Base-by-base conservation (phyloP, 202 grass and related monocot species). In the Zizania palustris region DNA sequence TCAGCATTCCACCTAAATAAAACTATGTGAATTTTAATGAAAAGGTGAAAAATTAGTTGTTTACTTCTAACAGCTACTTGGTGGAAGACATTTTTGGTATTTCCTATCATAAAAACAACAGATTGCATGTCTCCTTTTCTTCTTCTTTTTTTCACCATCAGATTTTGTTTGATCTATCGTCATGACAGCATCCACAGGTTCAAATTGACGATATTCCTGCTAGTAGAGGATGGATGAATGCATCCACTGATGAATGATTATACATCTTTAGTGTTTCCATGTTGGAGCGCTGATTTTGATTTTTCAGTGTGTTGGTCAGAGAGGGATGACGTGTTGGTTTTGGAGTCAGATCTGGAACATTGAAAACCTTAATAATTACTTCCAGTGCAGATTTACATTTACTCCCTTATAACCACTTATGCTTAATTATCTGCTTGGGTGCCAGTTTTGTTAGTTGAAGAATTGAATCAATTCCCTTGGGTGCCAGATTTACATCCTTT, bases 391-490 rank as follows among this genome's bases (percentile, higher is more conserved):
- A 28, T 28, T 28, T 28, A 28, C 28, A 28, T 28, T 28, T 28
- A 28, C 28, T 28, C 28, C 28, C 28, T 28, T 28, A 28, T 63
- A 63, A 21, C 59, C 16, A 18, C 28, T 63, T 63, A 19, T 39
- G 34, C 11, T 49, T 41, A 54, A 71, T 43, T 16, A 71, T 75
- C 14, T 59, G 28, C 28, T 28, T 28, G 28, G 28, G 34, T 73
- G 42, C 53, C 61, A 73, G 18, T 85, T 72, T 39, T 58, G 14
- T 66, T 78, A 49, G 35, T 15, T 43, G 69, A 55, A 34, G 77
- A 37, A 57, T 48, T 45, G 38, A 71, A 19, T 7, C 9, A 64
- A 20, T 64, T 63, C 39, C 11, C 60, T 28, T 28, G n/a, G n/a
- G n/a, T n/a, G n/a, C n/a, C n/a, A n/a, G n/a, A n/a, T n/a, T n/a